A percentile compares a stretch with the other conserved stretches of the same genome.
Conservation (phyloP, 352 stramenopile species). For the Phytophthora lateralis region DNA sequence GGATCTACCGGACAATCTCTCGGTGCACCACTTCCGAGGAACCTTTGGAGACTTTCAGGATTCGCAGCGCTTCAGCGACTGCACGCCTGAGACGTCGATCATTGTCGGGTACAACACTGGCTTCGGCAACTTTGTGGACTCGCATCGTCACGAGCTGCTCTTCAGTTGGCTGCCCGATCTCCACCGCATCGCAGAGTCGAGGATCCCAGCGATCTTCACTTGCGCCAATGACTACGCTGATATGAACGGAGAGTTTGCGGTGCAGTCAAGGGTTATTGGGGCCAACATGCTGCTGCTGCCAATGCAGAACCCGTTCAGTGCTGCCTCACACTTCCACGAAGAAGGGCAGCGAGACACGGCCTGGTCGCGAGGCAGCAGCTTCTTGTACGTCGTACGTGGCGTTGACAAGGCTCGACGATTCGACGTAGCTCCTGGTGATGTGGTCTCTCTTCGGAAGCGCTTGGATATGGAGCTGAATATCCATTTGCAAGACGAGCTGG, state of each 20-base stretch:
- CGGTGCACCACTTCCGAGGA: slow-evolving; percentile 44
- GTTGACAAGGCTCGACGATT: slow-evolving; percentile 38
- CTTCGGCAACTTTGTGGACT: slow-evolving; percentile 82
- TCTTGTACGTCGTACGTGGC: slow-evolving; percentile 64
- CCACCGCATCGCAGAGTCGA: slow-evolving; percentile 53
- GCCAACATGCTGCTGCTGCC: slow-evolving; percentile 67
- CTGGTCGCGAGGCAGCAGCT: slow-evolving; percentile 77
- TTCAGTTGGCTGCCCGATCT: slow-evolving; percentile 80
- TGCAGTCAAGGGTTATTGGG: slow-evolving; percentile 67
- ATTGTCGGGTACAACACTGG: slow-evolving; percentile 78
- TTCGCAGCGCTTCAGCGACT: slow-evolving; percentile 33
- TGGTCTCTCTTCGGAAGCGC: slow-evolving; percentile 41
- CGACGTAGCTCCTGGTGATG: slow-evolving; percentile 25
- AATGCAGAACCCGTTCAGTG: slow-evolving; percentile 76
- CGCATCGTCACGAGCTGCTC: slow-evolving; percentile 49
- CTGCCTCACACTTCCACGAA: slow-evolving; percentile 75
- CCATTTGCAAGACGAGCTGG: slow-evolving; percentile 57
- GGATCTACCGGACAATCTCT: slow-evolving; percentile 28
- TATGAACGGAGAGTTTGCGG: slow-evolving; percentile 79
- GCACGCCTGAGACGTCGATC: slow-evolving; percentile 48
- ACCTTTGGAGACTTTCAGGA: slow-evolving; percentile 61
- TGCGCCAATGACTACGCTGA: slow-evolving; percentile 83
- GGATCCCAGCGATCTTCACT: slow-evolving; percentile 68
- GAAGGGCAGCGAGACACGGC: slow-evolving; percentile 63
- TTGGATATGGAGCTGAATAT: slow-evolving; percentile 57